A percentile compares a stretch with the other conserved stretches of the same genome.
These are phyloP conservation scores for Microcyclosporella mali DNA, from an alignment of 2,329 filamentous ascomycete species.

Conservation along the genomic window DNA sequence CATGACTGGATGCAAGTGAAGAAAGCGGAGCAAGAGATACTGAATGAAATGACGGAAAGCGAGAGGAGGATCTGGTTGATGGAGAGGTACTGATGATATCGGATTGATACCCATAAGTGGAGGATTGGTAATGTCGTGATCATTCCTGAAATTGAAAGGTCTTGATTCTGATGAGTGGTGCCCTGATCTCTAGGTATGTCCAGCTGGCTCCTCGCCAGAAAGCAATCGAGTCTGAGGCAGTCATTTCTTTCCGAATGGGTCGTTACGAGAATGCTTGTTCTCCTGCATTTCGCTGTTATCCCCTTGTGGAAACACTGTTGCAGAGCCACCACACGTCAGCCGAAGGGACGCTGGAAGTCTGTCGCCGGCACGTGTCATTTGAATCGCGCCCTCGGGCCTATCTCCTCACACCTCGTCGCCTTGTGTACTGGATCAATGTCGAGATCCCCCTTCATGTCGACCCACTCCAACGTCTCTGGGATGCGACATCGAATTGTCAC, in stretches of 20 bases:
- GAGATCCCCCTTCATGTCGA: background rate
- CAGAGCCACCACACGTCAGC: background rate
- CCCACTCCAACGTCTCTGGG: background rate
- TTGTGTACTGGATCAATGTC: background rate
- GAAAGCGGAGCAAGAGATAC: slow-evolving; percentile 49
- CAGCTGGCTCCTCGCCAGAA: too few relatives aligned
- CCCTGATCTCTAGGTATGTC: too few relatives aligned
- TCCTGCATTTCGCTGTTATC: too few relatives aligned
- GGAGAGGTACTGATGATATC: slow-evolving; percentile 54
- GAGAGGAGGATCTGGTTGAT: slow-evolving; percentile 56
- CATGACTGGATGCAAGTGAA: slow-evolving; percentile 43
- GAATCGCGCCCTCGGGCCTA: background rate
- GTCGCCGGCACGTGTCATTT: background rate
- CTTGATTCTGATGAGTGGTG: too few relatives aligned
- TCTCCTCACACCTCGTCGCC: background rate
- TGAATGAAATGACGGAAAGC: slow-evolving; percentile 44
- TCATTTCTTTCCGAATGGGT: too few relatives aligned
- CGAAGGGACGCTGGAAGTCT: background rate
- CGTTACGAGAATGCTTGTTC: too few relatives aligned
- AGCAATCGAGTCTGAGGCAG: too few relatives aligned
- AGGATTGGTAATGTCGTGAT: too few relatives aligned
- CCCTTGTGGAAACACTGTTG: background rate
- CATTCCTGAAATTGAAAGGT: too few relatives aligned
- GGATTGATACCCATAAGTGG: background rate
- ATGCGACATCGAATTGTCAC: background rate